Conservation (phyloP, 352 stramenopile genomes). For the Phytophthora pini region DNA sequence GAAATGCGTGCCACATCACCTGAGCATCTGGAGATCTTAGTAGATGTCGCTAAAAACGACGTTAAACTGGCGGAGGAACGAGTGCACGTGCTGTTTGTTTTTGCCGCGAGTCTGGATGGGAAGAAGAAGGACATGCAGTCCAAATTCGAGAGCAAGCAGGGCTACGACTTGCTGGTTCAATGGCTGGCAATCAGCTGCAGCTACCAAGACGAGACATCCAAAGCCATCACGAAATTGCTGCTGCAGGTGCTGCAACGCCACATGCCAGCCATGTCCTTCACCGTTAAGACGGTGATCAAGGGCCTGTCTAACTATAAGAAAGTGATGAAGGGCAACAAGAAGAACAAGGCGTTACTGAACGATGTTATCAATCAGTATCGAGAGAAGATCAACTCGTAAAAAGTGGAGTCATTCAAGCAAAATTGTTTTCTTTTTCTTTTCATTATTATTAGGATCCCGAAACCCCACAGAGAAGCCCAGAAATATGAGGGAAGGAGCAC, state of each 20-base stretch:
- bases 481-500: slow-evolving; percentile 10
- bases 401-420: neutral
- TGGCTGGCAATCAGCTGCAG: slow-evolving; percentile 61
- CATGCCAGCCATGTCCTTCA: slow-evolving; percentile 51
- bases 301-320: slow-evolving; percentile 32
- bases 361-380: slow-evolving; percentile 45
- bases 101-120: slow-evolving; percentile 55
- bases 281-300: slow-evolving; percentile 55
- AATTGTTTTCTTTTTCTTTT: slow-evolving; percentile 3
- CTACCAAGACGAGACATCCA: slow-evolving; percentile 58
- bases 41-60: slow-evolving; percentile 38
- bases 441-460: slow-evolving; percentile 26
- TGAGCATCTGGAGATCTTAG: slow-evolving; percentile 48
- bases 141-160: slow-evolving; percentile 62
- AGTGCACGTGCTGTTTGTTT: slow-evolving; percentile 61
- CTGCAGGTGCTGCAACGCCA: slow-evolving; percentile 64
- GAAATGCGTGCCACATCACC: slow-evolving; percentile 45
- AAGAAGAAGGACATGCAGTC: slow-evolving; percentile 33
- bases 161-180: slow-evolving; percentile 62
- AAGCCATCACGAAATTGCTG: slow-evolving; percentile 51
- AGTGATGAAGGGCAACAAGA: slow-evolving; percentile 36
- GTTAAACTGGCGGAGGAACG: slow-evolving; percentile 60
- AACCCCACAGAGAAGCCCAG: slow-evolving; percentile 1
- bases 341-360: slow-evolving; percentile 60
- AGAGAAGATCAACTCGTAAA: slow-evolving; percentile 34